Conservation (phyloP, 352 stramenopile genomes). For the Phytophthora vignae region DNA sequence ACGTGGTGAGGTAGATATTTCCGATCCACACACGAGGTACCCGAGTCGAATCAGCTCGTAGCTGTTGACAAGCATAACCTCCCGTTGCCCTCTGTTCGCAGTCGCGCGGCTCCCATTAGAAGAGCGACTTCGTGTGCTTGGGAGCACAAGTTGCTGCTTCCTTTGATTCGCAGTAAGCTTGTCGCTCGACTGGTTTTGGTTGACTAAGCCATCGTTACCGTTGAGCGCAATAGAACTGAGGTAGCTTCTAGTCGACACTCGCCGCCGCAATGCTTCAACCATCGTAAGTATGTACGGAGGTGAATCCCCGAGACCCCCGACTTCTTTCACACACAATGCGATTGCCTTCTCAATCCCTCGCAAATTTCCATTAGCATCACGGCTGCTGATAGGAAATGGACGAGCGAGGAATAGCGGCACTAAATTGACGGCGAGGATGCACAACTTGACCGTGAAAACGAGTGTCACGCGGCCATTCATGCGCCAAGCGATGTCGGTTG, state of each 20-base stretch:
- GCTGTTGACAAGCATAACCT: slow-evolving; percentile 8
- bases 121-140: too few relatives aligned
- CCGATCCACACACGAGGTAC: slow-evolving; percentile 33
- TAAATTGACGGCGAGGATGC: slow-evolving; percentile 21
- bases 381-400: not conserved
- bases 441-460: slow-evolving; percentile 31
- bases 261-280: not conserved
- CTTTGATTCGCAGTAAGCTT: not conserved
- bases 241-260: not conserved
- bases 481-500: slow-evolving; percentile 20
- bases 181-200: not conserved
- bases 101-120: too few relatives aligned
- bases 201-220: not conserved
- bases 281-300: not conserved
- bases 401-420: slow-evolving; percentile 8
- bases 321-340: slow-evolving; percentile 11
- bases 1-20: slow-evolving; percentile 14
- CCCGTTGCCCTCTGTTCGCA: not conserved
- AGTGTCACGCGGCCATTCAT: slow-evolving; percentile 30
- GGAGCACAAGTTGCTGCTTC: not conserved
- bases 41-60: slow-evolving; percentile 36
- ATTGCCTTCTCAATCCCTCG: slow-evolving; percentile 10
- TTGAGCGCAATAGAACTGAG: not conserved
- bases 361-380: slow-evolving; percentile 5
- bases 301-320: slow-evolving; percentile 27